These are phyloP conservation scores for Carex scoparia DNA, from an alignment of 176 grass and related monocot genomes.

Conservation along the genomic window DNA sequence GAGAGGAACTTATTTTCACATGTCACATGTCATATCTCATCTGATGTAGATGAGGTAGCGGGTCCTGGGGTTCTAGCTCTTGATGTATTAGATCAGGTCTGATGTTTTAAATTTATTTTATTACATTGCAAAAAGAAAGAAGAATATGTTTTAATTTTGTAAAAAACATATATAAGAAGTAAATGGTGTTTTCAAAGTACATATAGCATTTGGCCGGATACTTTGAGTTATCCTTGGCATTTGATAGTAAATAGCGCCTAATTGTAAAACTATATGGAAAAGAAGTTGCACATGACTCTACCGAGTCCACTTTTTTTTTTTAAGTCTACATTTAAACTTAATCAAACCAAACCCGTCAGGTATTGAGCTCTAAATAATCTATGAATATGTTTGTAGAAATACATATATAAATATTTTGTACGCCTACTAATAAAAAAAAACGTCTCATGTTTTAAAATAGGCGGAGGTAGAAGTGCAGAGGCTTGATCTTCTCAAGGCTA, in stretches of 20 bases:
- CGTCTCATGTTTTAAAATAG: constrained; percentile 28
- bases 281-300: neutral
- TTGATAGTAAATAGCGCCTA: neutral
- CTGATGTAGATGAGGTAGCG: constrained; percentile 65
- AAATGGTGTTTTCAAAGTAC: neutral
- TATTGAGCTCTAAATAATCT: neutral
- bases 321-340: neutral
- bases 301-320: neutral
- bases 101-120: constrained; percentile 26
- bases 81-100: constrained; percentile 73
- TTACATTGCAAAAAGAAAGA: neutral
- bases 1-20: constrained; percentile 57
- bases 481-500: constrained; percentile 84
- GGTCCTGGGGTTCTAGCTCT: constrained; percentile 66
- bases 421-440: neutral
- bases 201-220: neutral
- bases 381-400: neutral
- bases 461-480: constrained; percentile 69
- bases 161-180: neutral
- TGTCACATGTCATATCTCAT: constrained; percentile 57
- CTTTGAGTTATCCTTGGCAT: neutral
- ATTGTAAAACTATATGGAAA: neutral
- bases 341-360: neutral
- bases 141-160: neutral
- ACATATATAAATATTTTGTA: neutral